Evolutionary conservation across 164 flowering plant genomes (phyloP).

Genomic region (Vitis labrusca): DNA sequence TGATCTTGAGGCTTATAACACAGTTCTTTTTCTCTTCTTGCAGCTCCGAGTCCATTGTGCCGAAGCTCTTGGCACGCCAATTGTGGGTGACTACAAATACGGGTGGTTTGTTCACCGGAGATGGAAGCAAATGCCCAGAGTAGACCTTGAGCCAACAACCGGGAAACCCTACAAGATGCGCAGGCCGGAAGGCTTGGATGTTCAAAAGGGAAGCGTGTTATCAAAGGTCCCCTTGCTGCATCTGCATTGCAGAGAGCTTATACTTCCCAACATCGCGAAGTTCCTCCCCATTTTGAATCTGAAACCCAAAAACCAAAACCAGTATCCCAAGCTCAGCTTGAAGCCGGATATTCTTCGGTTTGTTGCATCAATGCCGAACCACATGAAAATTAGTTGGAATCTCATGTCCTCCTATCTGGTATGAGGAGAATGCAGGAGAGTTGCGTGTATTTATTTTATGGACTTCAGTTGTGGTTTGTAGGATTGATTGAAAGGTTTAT

Average conservation of each 20-base stretch:
- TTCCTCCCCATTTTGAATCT: conserved; percentile 31
- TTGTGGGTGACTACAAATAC: conserved; percentile 89
- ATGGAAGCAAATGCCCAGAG: conserved; percentile 85
- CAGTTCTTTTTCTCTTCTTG: conserved; percentile 1
- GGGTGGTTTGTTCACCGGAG: conserved; percentile 79
- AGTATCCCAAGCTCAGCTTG: conserved; percentile 9
- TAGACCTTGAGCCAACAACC: conserved; percentile 63
- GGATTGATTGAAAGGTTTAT: too few species aligned
- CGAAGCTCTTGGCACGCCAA: conserved; percentile 87
- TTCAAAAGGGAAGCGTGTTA: conserved; percentile 91
- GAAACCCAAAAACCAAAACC: conserved; percentile 11
- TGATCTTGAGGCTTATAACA: too few species aligned
- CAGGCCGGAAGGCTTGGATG: conserved; percentile 73
- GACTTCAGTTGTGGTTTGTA: too few species aligned
- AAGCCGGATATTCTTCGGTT: conserved; percentile 71
- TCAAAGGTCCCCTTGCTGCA: conserved; percentile 88
- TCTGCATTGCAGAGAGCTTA: conserved; percentile 81
- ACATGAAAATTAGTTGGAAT: conserved; percentile 97
- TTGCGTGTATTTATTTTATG: too few species aligned
- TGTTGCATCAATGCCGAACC: conserved; percentile 86
- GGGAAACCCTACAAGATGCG: conserved; percentile 77
- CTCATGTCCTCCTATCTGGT: conserved; percentile 91
- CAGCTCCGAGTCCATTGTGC: conserved; percentile 97
- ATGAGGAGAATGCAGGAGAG: conserved; percentile 9
- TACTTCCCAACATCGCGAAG: conserved; percentile 79